Evolutionary conservation across 495 filamentous ascomycete genomes (phyloP).

Genomic region (Podospora sp.): DNA sequence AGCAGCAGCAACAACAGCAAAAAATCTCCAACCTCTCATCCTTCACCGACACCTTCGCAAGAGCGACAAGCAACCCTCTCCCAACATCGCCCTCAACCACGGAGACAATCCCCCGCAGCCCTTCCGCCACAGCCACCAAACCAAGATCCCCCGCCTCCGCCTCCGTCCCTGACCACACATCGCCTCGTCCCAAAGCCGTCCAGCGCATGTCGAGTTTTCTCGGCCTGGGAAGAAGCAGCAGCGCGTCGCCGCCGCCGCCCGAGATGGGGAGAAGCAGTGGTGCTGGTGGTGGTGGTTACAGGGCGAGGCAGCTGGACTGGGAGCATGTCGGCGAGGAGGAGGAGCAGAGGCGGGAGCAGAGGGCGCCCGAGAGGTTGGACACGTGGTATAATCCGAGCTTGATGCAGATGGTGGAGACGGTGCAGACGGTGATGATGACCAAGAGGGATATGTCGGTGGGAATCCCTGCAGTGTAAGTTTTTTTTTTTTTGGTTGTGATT

Average conservation of each 20-base stretch:
- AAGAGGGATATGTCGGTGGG: conserved; percentile 29
- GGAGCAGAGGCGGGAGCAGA: neutral
- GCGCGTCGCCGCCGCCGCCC: neutral
- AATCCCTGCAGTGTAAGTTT: conserved; percentile 34
- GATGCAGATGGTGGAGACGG: conserved; percentile 47
- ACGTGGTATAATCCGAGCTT: conserved; percentile 47
- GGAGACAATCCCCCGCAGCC: neutral
- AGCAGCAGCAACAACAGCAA: neutral
- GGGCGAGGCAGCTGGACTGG: neutral
- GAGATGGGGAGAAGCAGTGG: too few relatives aligned
- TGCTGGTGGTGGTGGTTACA: neutral
- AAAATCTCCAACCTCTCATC: neutral
- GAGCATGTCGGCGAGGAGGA: neutral
- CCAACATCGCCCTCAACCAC: neutral
- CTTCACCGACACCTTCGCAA: neutral
- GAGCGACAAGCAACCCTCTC: neutral
- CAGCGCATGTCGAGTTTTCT: conserved; percentile 11
- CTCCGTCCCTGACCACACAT: neutral
- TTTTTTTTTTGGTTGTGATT: neutral
- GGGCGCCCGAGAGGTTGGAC: neutral
- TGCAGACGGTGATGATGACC: conserved; percentile 43
- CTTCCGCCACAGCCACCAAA: neutral
- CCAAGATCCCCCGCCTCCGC: neutral
- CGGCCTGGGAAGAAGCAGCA: neutral
- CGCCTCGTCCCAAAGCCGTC: neutral